Evolutionary conservation across 257 asterid genomes (phyloP).

Genomic region (Fraxinus cuspidata): DNA sequence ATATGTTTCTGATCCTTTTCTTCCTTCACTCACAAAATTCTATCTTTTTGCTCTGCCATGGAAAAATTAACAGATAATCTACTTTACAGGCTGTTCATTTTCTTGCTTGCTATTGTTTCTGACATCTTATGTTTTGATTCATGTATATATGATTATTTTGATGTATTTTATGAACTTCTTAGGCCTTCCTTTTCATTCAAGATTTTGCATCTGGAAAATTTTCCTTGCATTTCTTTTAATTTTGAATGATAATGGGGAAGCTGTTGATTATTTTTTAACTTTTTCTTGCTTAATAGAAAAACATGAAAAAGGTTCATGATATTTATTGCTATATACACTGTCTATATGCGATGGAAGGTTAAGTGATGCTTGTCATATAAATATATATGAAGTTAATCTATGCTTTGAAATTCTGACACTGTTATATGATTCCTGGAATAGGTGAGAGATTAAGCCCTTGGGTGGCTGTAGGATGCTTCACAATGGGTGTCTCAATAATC

Average conservation of each 20-base stretch:
- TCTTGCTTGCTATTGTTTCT: background rate
- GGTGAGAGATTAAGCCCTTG: slow-evolving; percentile 96
- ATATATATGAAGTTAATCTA: background rate
- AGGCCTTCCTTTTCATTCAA: background rate
- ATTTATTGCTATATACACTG: background rate
- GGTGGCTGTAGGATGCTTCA: slow-evolving; percentile 81
- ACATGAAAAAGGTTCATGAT: background rate
- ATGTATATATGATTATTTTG: background rate
- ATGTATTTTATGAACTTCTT: background rate
- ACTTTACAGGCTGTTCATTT: slow-evolving; percentile 10
- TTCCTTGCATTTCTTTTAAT: background rate
- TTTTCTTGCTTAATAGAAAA: background rate
- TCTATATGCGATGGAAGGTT: slow-evolving; percentile 2
- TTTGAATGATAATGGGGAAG: background rate
- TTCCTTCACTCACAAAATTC: background rate
- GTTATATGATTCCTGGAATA: slow-evolving; percentile 31
- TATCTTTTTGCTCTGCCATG: background rate
- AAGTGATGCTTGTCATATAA: slow-evolving; percentile 17
- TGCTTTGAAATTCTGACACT: slow-evolving; percentile 21
- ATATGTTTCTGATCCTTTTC: slow-evolving; percentile 5
- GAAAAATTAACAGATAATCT: background rate
- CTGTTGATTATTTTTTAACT: background rate
- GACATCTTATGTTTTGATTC: background rate
- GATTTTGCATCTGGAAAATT: background rate
- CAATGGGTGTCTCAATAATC: slow-evolving; percentile 80